Evolutionary conservation across 768 basidiomycete species (phyloP), one percentile per base, ranked within the genome.

Genomic region (Macrocybe gigantea): DNA sequence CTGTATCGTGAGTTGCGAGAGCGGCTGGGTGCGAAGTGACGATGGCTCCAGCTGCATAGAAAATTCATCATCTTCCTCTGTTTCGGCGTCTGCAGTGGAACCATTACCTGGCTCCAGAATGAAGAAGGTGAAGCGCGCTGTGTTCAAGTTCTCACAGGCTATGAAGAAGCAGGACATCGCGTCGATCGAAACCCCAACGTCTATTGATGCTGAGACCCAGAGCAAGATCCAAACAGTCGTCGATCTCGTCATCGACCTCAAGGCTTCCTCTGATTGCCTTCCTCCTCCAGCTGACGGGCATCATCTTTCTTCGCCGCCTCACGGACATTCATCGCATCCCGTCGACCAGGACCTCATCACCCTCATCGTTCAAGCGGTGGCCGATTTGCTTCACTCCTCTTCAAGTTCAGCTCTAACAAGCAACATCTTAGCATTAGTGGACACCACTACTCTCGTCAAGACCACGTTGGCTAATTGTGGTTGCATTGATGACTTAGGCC

Each of bases 11-110:
- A 12, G 37, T 63, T 38, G 44, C 56, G 22, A 75, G 74, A 22
- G 43, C 59, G 2, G 56, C 56, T 32, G 56, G 51, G 11, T 70
- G 69, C 47, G 45, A 61, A 12, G 53, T 67, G 31, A 53, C 52
- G 7, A 51, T 58, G 13, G 69, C 66, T 53, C 53, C 52, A 22
- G 47, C 54, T 9, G 64, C 63, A 7, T 67, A 63, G 62, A 44
- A 57, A 14, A 60, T 60, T 6, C 58, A 55, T 41, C 15, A 38
- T 70, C 67, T 50, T 43, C 56, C 35, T 47, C 47, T 15, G 33
- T 41, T 30, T n/a, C 47, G 12, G 38, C 45, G 2, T 33, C 41
- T 1, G 35, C 44, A 32, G 10, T 37, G 34, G 55, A 53, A 32
- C 57, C 53, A 6, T 41, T 36, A 1, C 15, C 39, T 14, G 31